These are phyloP conservation scores for Karstenula rhodostoma DNA, from an alignment of 2,329 filamentous ascomycete genomes.

Conservation along the genomic window DNA sequence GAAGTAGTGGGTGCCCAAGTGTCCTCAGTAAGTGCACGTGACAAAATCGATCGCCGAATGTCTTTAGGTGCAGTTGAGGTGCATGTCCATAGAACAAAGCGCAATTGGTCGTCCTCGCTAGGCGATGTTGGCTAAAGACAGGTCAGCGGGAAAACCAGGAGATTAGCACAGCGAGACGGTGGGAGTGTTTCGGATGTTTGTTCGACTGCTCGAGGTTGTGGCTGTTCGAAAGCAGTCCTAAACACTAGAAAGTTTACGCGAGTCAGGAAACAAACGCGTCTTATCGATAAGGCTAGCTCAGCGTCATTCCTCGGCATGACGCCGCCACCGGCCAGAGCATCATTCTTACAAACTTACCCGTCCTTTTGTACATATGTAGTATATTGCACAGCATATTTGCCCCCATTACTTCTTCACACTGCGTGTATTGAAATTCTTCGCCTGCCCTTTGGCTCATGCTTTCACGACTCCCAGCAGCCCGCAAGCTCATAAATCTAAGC, in stretches of 20 bases:
- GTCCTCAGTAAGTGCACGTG: not conserved
- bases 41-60: not conserved
- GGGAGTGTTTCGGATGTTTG: not conserved
- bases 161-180: no score
- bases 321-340: slow-evolving; percentile 14
- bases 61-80: not conserved
- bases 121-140: not conserved
- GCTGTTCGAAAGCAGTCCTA: not conserved
- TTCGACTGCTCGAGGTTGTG: not conserved
- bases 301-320: slow-evolving; percentile 24
- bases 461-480: slow-evolving; percentile 13
- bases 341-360: slow-evolving; percentile 14
- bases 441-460: slow-evolving; percentile 21
- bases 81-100: not conserved
- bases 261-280: slow-evolving; percentile 16
- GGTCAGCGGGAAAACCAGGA: not conserved
- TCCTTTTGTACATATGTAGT: not conserved
- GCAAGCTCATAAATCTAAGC: not conserved
- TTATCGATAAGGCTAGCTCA: slow-evolving; percentile 19
- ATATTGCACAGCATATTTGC: not conserved
- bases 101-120: not conserved
- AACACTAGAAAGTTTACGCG: slow-evolving; percentile 16
- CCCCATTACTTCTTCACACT: not conserved
- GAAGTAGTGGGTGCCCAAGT: no score
- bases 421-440: not conserved